Evolutionary conservation across 768 basidiomycete genomes (phyloP), one percentile per base, ranked within the genome.

Genomic region (Mycena polygramma): DNA sequence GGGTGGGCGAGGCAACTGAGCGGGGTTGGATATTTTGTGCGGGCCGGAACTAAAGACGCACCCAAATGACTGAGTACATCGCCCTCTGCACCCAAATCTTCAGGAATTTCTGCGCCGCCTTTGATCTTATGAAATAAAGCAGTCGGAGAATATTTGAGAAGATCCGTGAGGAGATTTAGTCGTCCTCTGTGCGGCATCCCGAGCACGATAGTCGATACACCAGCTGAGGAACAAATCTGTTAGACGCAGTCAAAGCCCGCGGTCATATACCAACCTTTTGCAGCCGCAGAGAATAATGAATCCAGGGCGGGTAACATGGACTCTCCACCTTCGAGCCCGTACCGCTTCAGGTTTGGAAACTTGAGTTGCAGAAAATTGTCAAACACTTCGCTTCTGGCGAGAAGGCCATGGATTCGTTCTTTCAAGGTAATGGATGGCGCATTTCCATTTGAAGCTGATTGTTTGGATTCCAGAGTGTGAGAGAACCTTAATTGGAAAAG

Each of bases 241-340:
- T 20, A 46, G 37, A 59, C 7, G 43, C 10, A 7, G 26, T 58
- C 15, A 11, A 35, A n/a, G n/a, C 10, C 15, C n/a, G 13, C 10
- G 9, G 13, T 4, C 24, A 19, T 10, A 24, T 63, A 46, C 45
- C 11, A n/a, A 53, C 91, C 87, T 74, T 83, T 80, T 4, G 93
- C 86, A 10, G 94, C 91, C 2, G 87, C 83, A 0, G 85, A 81
- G 74, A 98, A 94, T 20, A 98, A 79, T 0, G 89, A 83, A 69
- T 96, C 94, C 3, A 97, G 82, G 1, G 95, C 96, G 6, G 95
- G 93, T 30, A 98, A 80, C 96, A 97, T 97, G 4, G 94, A 95
- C 82, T 97, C 96, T 2, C 93, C 96, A 4, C 96, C 96, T 79
- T 98, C 96, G 45, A 97, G 85, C 0, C 94, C 95, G 79, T 95